These are phyloP conservation scores for Fusarium chaquense DNA, from an alignment of 2,329 filamentous ascomycete species.

Conservation along the genomic window DNA sequence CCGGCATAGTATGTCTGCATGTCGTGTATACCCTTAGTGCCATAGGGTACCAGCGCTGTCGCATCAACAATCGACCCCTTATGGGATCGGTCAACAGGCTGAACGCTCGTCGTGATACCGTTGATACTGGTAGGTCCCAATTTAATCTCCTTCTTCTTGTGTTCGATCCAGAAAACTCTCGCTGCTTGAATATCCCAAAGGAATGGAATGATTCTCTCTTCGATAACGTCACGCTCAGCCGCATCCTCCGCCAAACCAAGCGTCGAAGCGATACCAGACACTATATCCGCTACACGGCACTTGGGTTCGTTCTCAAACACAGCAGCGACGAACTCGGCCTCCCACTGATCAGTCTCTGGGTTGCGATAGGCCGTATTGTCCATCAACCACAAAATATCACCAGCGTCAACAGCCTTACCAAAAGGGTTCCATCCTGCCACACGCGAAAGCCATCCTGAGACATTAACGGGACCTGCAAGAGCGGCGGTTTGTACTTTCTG, in stretches of 20 bases:
- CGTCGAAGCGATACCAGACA: conserved; percentile 76
- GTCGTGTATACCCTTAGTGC: conserved; percentile 66
- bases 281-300: conserved; percentile 73
- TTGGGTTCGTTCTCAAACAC: conserved; percentile 82
- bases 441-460: conserved; percentile 57
- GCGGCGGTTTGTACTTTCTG: conserved; percentile 51
- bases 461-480: conserved; percentile 46
- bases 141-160: conserved; percentile 62
- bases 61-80: conserved; percentile 62
- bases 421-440: conserved; percentile 68
- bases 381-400: conserved; percentile 86
- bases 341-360: conserved; percentile 68
- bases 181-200: conserved; percentile 80
- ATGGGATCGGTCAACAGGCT: conserved; percentile 62
- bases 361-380: conserved; percentile 86
- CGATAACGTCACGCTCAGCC: conserved; percentile 69
- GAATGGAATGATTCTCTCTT: conserved; percentile 79
- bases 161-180: conserved; percentile 73
- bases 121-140: conserved; percentile 78
- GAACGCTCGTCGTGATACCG: conserved; percentile 76
- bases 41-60: conserved; percentile 63
- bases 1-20: conserved; percentile 81
- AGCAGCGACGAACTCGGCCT: conserved; percentile 84
- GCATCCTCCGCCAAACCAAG: conserved; percentile 74
- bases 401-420: conserved; percentile 67